Conservation (phyloP, 495 filamentous ascomycete species). For the Aspergillus campestris region DNA sequence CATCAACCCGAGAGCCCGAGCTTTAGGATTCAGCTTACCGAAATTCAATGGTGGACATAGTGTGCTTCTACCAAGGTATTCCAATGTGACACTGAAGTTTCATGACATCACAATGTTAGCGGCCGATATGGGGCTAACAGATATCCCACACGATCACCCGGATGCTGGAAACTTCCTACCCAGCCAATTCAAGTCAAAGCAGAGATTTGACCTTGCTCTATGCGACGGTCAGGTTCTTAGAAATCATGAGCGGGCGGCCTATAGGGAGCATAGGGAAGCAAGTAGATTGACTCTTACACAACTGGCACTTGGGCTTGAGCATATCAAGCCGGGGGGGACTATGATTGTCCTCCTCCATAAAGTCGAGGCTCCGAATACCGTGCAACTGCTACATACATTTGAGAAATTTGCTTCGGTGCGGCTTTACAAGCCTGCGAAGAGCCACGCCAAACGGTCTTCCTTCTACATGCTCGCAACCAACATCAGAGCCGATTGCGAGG, state of each 20-base stretch:
- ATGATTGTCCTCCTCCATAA: conserved; percentile 46
- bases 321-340: conserved; percentile 35
- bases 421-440: conserved; percentile 39
- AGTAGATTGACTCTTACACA: conserved; percentile 32
- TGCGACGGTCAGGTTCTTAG: conserved; percentile 51
- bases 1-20: conserved; percentile 25
- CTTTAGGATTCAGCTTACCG: conserved; percentile 37
- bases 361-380: conserved; percentile 32
- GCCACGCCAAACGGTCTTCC: conserved; percentile 38
- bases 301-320: conserved; percentile 40
- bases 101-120: conserved; percentile 49
- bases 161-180: conserved; percentile 33
- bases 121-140: conserved; percentile 36
- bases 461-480: conserved; percentile 50
- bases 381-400: conserved; percentile 34
- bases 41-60: conserved; percentile 32
- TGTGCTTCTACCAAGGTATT: conserved; percentile 20
- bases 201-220: conserved; percentile 44
- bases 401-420: conserved; percentile 33
- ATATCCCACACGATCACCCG: conserved; percentile 35
- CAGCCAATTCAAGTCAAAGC: conserved; percentile 4
- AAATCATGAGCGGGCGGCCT: conserved; percentile 31
- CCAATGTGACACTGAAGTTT: conserved; percentile 18
- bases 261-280: conserved; percentile 36
- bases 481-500: conserved; percentile 23